phyloP scores from a whole-genome alignment of 345 rosid species.

The Schrenkiella parvula region DNA sequence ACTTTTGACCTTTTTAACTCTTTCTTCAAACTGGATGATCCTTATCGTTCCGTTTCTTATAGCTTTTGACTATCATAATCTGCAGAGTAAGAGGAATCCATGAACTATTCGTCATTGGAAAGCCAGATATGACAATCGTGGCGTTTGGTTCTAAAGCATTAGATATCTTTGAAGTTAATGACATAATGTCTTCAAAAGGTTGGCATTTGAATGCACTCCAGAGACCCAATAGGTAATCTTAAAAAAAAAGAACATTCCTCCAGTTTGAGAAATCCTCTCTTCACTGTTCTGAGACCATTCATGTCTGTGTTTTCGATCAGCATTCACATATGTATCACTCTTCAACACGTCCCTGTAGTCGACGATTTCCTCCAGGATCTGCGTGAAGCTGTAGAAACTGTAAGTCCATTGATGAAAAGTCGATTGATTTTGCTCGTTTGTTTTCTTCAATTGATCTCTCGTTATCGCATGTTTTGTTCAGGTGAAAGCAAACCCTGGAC shows the following conservation, averaged over 20 bases:
- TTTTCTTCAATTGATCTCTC: background rate
- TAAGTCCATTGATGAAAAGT: constrained; percentile 35
- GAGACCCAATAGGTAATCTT: constrained; percentile 80
- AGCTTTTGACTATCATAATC: background rate
- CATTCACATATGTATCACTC: constrained; percentile 82
- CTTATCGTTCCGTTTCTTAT: background rate
- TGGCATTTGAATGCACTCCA: constrained; percentile 96
- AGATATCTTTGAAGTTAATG: constrained; percentile 91
- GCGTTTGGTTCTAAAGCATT: constrained; percentile 71
- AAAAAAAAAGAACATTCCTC: too few species aligned
- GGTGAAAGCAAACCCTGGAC: constrained; percentile 87
- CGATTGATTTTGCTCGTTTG: background rate
- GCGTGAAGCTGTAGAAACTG: constrained; percentile 67
- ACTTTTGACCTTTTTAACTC: background rate
- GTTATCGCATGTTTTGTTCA: constrained; percentile 8
- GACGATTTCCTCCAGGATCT: constrained; percentile 66
- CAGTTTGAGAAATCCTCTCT: background rate
- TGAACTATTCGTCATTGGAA: constrained; percentile 72
- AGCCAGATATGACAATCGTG: constrained; percentile 85
- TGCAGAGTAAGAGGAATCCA: constrained; percentile 67
- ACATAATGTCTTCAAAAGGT: constrained; percentile 78
- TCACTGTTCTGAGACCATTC: background rate
- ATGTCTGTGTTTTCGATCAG: constrained; percentile 41
- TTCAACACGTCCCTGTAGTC: constrained; percentile 66
- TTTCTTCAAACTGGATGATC: background rate